A percentile compares a stretch with the other conserved stretches of the same genome.
Conservation (phyloP, 129 eudicot genomes). For the Chrysanthemum seticuspe region DNA sequence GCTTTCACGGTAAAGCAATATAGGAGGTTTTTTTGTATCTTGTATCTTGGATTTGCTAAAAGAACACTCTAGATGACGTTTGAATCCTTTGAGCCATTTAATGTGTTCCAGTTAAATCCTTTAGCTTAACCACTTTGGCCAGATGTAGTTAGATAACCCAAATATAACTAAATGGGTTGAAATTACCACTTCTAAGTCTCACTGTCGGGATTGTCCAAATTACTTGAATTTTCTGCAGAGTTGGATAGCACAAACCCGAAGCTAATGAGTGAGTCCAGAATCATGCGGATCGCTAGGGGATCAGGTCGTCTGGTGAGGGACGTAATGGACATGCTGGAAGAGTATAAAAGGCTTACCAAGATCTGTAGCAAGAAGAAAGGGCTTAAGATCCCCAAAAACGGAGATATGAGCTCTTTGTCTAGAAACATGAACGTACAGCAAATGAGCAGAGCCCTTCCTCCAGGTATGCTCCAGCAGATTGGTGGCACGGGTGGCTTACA, state of each 20-base stretch:
- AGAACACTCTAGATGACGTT: not conserved
- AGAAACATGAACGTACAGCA: constrained; percentile 91
- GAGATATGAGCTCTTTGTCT: constrained; percentile 83
- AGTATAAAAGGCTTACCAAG: constrained; percentile 90
- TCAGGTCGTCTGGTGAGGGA: constrained; percentile 82
- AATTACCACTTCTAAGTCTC: not conserved
- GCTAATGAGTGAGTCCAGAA: constrained; percentile 81
- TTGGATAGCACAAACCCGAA: constrained; percentile 92
- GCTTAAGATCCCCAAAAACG: constrained; percentile 87
- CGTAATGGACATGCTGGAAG: constrained; percentile 88
- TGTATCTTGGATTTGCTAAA: too few relatives aligned
- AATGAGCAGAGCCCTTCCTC: constrained; percentile 93
- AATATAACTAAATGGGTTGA: not conserved
- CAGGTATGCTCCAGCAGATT: constrained; percentile 86
- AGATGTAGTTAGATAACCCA: not conserved
- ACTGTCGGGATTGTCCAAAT: not conserved
- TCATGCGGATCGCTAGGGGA: constrained; percentile 93
- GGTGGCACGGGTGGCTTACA: constrained; percentile 98
- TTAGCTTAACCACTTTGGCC: not conserved
- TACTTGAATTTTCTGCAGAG: constrained; percentile 51
- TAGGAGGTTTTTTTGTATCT: not conserved
- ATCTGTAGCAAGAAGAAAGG: constrained; percentile 96
- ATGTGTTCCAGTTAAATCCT: not conserved
- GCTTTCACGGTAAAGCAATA: not conserved
- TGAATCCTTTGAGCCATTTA: not conserved